Base-by-base conservation (phyloP, 2,329 filamentous ascomycete genomes). In the Thelonectria rubi region DNA sequence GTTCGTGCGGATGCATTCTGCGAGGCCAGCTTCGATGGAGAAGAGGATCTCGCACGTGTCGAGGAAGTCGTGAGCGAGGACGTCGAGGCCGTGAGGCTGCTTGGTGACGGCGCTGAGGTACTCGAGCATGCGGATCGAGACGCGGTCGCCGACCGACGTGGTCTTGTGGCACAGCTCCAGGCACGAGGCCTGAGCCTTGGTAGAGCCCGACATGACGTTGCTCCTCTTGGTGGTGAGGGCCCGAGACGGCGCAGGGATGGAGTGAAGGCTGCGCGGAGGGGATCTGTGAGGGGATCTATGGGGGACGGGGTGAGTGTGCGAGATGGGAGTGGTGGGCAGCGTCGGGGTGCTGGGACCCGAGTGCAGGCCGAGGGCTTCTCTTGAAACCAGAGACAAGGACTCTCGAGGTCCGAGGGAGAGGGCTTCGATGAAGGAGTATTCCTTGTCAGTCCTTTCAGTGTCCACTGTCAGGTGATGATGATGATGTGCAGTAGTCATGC, bases 1-100 rank as follows among this genome's bases (percentile, higher is more conserved):
- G 15, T 79, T 77, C 18, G 79, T 81, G 42, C 81, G 79, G 30
- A 79, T 75, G 46, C 80, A 82, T 67, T 87, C 84, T n/a, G 77
- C 75, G 55, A 91, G 80, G 5, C 89, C 89, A 20, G 86, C 84
- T 74, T 91, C 88, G 63, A 91, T 87, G n/a, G 86, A 84, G 80
- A 88, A 90, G 43, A 91, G 79, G 43, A 88, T 84, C 55, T 87
- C 84, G 72, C 86, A 89, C 5, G 87, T 85, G 58, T 91, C 88
- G 60, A 92, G 82, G 70, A 91, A 90, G 65, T 89, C 87, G 63
- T 84, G 82, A 10, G 88, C 87, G 18, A 91, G 80, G 24, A 81
- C 77, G 60, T 85, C 82, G 73, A 89, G 86, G 32, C 85, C 84
- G 53, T 82, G 77, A 0, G 84, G 83, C 37, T 83, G 80, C 67